phyloP scores from a whole-genome alignment of 2,329 filamentous ascomycete species.

The Ophiosphaerella korrae region DNA sequence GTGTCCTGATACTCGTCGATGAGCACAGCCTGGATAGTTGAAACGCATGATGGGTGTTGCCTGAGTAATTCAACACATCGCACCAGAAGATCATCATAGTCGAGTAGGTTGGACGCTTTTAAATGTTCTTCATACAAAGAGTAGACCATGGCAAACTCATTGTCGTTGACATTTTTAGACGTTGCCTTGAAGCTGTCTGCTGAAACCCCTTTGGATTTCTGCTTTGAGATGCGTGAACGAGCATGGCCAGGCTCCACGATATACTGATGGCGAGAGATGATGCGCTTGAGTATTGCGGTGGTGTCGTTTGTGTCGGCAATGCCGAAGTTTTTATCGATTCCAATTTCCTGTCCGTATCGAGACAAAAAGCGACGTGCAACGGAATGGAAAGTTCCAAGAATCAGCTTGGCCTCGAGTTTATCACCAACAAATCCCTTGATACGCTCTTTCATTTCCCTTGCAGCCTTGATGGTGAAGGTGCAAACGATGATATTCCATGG shows the following conservation, averaged over 20 bases:
- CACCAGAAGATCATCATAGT: slow-evolving; percentile 92
- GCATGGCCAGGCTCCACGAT: slow-evolving; percentile 72
- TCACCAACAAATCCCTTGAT: slow-evolving; percentile 82
- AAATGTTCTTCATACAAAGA: slow-evolving; percentile 79
- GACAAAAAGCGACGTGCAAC: slow-evolving; percentile 85
- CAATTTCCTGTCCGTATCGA: slow-evolving; percentile 83
- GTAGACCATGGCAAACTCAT: slow-evolving; percentile 72
- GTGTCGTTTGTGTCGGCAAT: slow-evolving; percentile 88
- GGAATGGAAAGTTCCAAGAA: slow-evolving; percentile 94
- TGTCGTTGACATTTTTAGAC: slow-evolving; percentile 57
- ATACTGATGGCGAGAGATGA: slow-evolving; percentile 75
- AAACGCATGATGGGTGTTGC: slow-evolving; percentile 76
- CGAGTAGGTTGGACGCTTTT: slow-evolving; percentile 77
- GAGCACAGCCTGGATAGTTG: slow-evolving; percentile 86
- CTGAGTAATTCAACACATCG: slow-evolving; percentile 80
- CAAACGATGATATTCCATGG: slow-evolving; percentile 92
- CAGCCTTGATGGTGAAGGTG: slow-evolving; percentile 96
- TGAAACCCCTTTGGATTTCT: slow-evolving; percentile 62
- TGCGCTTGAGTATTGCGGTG: slow-evolving; percentile 77
- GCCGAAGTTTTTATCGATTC: slow-evolving; percentile 80
- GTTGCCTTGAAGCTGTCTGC: slow-evolving; percentile 51
- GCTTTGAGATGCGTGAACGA: slow-evolving; percentile 73
- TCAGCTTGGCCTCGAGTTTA: slow-evolving; percentile 73
- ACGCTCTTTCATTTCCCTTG: slow-evolving; percentile 88
- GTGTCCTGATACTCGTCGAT: slow-evolving; percentile 99